Percentiles rank a stretch among this genome's conserved stretches.
Conservation (phyloP, 495 filamentous ascomycete genomes). For the Baudoinia panamericana region DNA sequence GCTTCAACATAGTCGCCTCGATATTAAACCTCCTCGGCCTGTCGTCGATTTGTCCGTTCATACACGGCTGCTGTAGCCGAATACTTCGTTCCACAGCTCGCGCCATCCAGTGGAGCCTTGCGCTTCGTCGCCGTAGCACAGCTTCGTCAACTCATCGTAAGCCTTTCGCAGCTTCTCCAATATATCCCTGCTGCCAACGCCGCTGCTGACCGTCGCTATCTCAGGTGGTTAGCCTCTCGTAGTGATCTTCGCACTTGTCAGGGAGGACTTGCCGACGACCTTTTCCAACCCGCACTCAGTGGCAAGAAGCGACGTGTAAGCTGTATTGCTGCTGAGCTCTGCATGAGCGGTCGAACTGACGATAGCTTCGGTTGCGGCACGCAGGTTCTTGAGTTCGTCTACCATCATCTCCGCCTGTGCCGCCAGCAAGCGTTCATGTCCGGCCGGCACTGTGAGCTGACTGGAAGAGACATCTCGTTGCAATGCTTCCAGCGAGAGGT, state of each 20-base stretch:
- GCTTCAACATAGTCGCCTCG: too few relatives aligned
- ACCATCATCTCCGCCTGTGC: neutral
- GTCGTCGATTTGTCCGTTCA: neutral
- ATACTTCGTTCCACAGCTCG: constrained; percentile 6
- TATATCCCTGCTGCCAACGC: neutral
- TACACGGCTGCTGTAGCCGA: neutral
- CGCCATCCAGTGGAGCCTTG: constrained; percentile 1
- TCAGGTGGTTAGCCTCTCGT: neutral
- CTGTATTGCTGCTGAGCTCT: too few relatives aligned
- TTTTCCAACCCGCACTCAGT: too few relatives aligned
- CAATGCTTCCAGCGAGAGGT: constrained; percentile 6
- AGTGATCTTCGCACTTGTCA: too few relatives aligned
- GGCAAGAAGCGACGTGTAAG: too few relatives aligned
- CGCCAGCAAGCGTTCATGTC: neutral
- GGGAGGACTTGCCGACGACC: too few relatives aligned
- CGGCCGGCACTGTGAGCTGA: neutral
- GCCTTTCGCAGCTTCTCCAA: constrained; percentile 2
- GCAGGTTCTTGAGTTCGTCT: neutral
- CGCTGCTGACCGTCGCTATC: neutral
- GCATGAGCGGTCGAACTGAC: neutral
- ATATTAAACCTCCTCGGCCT: too few relatives aligned
- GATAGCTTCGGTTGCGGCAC: neutral
- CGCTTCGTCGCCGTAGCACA: constrained; percentile 6
- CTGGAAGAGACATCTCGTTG: neutral
- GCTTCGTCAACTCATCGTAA: constrained; percentile 2